phyloP scores from a whole-genome alignment of 108 stramenopile species.

The Chaetoceros tenuissimus region DNA sequence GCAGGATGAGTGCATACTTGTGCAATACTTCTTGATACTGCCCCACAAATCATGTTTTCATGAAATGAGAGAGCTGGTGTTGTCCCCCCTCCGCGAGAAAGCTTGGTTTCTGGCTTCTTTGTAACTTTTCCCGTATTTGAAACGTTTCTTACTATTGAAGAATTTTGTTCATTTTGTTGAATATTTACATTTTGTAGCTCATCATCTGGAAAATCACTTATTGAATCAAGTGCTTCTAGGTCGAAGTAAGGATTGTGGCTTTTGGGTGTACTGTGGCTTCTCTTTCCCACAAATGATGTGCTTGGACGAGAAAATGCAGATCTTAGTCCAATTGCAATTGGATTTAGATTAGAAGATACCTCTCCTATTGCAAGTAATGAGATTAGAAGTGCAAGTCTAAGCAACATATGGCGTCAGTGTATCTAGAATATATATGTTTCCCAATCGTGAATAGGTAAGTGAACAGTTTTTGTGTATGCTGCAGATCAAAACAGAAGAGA shows the following conservation, averaged over 20 bases:
- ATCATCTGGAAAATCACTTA: no score
- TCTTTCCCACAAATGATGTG: no score
- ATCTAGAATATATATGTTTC: no score
- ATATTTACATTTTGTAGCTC: no score
- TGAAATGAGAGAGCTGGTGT: conserved; percentile 45
- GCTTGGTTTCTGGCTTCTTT: background rate
- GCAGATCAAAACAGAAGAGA: no score
- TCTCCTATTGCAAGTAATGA: background rate
- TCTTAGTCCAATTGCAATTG: background rate
- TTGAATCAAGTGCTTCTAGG: background rate
- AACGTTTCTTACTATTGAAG: no score
- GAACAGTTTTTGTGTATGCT: no score
- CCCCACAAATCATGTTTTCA: conserved; percentile 88
- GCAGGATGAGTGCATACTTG: conserved; percentile 84
- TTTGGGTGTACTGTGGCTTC: no score
- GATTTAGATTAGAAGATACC: background rate
- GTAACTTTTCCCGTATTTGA: no score
- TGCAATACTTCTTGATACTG: conserved; percentile 74
- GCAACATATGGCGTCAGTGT: no score
- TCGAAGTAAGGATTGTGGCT: background rate
- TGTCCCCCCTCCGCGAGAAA: background rate
- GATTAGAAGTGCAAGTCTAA: no score
- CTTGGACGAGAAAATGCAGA: background rate
- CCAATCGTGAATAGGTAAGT: no score
- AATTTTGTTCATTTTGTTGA: background rate